Base-by-base conservation (phyloP, 495 filamentous ascomycete species). In the Daldinia decipiens region DNA sequence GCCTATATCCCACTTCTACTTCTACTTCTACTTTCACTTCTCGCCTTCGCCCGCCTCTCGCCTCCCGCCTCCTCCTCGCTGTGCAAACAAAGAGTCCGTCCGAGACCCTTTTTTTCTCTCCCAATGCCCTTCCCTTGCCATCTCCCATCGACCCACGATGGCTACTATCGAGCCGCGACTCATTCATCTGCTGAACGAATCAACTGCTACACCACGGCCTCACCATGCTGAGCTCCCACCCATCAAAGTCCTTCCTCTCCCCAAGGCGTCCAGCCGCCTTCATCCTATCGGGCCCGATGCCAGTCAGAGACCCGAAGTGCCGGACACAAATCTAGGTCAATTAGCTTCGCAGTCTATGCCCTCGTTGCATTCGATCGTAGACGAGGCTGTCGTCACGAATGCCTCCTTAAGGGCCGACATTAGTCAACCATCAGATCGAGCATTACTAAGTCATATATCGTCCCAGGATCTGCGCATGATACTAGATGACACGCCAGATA, bases 131-230 rank as follows among this genome's bases (percentile, higher is more conserved):
- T 71, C 63, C 64, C 71, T 59, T 78, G 59, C 63, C 59, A 52
- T 39, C 56, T 59, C 34, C 70, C 67, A 68, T 73, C 72, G 63
- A 69, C 62, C 65, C 78, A 84, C 78, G 77, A 85, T 85, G 83
- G 83, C 83, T 71, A 87, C 83, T 61, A 86, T 87, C 77, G 86
- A 88, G 82, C 86, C 86, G 70, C 80, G 84, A 74, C 80, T 88
- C 43, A 87, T 86, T 70, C 82, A 86, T 74, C 80, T 88, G 59
- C 80, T 88, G 75, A 86, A 86, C 76, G 81, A 82, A 68, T 77
- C 79, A 65, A 81, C 77, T 67, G 65, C 64, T 40, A 79, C 76
- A 56, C 77, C 77, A 66, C 73, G 74, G 53, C 72, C 59, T 62
- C 77, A 65, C 73, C 78, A 66, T 70, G 78, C 73, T 66, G 80